Conservation (phyloP, 169 alveolate genomes). For the Babesia bigemina region DNA sequence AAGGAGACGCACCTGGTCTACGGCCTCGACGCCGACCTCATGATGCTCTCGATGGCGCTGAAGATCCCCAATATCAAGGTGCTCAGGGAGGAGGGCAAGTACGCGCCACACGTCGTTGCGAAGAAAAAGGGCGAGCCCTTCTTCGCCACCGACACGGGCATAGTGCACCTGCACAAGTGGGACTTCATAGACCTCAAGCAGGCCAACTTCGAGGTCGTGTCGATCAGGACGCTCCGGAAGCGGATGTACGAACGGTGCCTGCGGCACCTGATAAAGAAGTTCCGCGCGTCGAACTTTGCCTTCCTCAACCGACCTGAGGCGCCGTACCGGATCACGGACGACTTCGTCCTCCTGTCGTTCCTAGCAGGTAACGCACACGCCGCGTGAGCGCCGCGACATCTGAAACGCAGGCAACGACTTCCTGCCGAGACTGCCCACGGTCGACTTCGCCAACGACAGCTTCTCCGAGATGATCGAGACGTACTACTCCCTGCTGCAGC, state of each 20-base stretch:
- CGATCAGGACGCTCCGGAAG: slow-evolving; percentile 40
- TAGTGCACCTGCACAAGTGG: slow-evolving; percentile 60
- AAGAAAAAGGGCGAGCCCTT: slow-evolving; percentile 58
- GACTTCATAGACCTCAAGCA: slow-evolving; percentile 54
- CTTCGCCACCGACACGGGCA: slow-evolving; percentile 59
- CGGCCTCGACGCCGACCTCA: slow-evolving; percentile 68
- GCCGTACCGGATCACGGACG: slow-evolving; percentile 54
- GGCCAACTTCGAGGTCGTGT: slow-evolving; percentile 54
- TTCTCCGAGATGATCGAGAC: slow-evolving; percentile 42
- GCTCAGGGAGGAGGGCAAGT: slow-evolving; percentile 55
- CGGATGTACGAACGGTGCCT: slow-evolving; percentile 44
- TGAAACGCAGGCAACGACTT: slow-evolving; percentile 56
- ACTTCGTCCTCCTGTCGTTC: slow-evolving; percentile 59
- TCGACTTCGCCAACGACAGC: slow-evolving; percentile 59
- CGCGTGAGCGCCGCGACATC: neutral
- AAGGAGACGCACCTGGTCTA: slow-evolving; percentile 54
- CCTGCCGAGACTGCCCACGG: slow-evolving; percentile 63
- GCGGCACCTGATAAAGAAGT: slow-evolving; percentile 23
- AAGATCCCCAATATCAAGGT: slow-evolving; percentile 51
- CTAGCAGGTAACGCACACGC: slow-evolving; percentile 42
- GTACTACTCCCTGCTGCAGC: slow-evolving; percentile 50
- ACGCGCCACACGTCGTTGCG: slow-evolving; percentile 60
- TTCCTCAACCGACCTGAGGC: slow-evolving; percentile 33
- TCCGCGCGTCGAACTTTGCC: neutral
- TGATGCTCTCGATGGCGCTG: slow-evolving; percentile 57